Evolutionary conservation across 2,329 filamentous ascomycete species (phyloP), one percentile per base, ranked within the genome.

Genomic region (Claviceps sp.): DNA sequence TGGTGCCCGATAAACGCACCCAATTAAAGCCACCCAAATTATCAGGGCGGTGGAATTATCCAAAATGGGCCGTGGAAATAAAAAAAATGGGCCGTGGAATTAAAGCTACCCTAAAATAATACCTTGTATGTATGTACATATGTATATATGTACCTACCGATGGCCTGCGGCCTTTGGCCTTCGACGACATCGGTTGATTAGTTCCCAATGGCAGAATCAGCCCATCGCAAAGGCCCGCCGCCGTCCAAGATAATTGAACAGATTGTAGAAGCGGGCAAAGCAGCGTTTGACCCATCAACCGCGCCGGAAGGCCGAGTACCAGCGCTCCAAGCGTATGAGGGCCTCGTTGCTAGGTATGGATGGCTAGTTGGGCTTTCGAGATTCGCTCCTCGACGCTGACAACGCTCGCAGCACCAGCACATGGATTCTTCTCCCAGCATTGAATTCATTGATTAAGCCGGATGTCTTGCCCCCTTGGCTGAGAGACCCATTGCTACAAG

Each of bases 361-460:
- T 3, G 50, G 17, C n/a, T 7, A 57, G 68, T 11, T 36, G 20
- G 11, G 3, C 26, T 11, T 17, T 14, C 9, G 17, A 26, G 8
- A 17, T 45, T 17, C n/a, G 20, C 22, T 4, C 20, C 29, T 42
- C 3, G 4, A 9, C 1, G 29, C 55, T 57, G 51, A 55, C 17
- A 7, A 14, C 6, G 20, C 4, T n/a, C 13, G 8, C 55, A 71
- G 68, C 36, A 62, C 63, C 5, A 60, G 63, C 22, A 63, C 75
- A 36, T 77, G 77, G 59, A 72, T 69, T 29, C 71, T 87, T 8
- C 67, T 87, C 22, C 78, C 77, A 8, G 72, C 78, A 4, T 65
- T 88, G 44, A 86, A 82, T 54, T 70, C 76, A 17, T 69, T 85
- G 20, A 76, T 85, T 37, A 80, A 84, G 54, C 81, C 83, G 11